Conservation (phyloP, 2,329 filamentous ascomycete species). For the Magnaporthiopsis incrustans region DNA sequence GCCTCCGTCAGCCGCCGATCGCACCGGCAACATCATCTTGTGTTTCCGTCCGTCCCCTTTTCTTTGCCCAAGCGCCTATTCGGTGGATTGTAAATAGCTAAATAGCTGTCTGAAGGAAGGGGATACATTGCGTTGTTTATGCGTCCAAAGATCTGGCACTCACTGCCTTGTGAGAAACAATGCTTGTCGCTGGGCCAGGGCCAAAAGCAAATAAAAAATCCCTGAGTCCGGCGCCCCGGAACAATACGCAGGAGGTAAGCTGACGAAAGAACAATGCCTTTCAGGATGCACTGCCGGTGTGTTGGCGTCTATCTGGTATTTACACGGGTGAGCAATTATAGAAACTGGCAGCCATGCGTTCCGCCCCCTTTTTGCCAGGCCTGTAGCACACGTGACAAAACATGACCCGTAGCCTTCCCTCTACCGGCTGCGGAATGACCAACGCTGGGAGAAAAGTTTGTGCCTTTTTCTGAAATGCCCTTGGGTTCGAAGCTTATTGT, state of each 20-base stretch:
- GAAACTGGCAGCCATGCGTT: not conserved
- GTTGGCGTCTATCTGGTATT: not conserved
- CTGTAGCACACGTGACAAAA: not conserved
- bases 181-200: too few species aligned
- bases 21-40: not conserved
- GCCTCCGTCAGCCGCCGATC: not conserved
- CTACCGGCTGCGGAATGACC: not conserved
- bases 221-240: not conserved
- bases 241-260: not conserved
- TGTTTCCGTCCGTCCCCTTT: not conserved
- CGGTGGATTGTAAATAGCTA: too few species aligned
- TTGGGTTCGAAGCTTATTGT: not conserved
- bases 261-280: not conserved
- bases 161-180: not conserved
- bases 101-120: too few species aligned
- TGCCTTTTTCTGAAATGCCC: too few species aligned
- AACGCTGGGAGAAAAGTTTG: not conserved
- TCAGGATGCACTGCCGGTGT: not conserved
- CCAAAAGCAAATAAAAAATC: not conserved
- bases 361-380: not conserved
- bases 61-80: too few species aligned
- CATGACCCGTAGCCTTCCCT: not conserved
- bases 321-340: not conserved
- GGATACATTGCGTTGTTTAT: too few species aligned
- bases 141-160: not conserved